These are phyloP conservation scores for Chaetomiaceae sp. DNA, from an alignment of 2,329 filamentous ascomycete genomes.

Conservation along the genomic window DNA sequence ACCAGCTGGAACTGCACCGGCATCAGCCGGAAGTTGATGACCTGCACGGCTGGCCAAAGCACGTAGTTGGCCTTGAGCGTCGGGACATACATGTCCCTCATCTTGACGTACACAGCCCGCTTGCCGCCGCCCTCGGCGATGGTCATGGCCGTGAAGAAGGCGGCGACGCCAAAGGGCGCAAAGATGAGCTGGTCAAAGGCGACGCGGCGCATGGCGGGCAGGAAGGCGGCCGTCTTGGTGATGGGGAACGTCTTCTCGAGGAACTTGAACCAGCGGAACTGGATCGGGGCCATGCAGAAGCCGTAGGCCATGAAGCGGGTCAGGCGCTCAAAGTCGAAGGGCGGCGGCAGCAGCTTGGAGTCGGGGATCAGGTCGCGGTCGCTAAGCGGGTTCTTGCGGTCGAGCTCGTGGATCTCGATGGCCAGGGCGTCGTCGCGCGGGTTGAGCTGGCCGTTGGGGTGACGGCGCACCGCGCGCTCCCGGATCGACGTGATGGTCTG, in stretches of 20 bases:
- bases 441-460: constrained; percentile 49
- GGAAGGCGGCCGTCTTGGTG: constrained; percentile 66
- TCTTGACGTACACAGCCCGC: constrained; percentile 74
- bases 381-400: constrained; percentile 68
- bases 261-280: constrained; percentile 95
- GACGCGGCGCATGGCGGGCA: constrained; percentile 82
- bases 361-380: constrained; percentile 63
- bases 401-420: constrained; percentile 84
- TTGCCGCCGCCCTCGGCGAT: constrained; percentile 86
- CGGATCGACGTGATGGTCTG: constrained; percentile 86
- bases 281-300: constrained; percentile 90
- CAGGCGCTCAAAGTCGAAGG: constrained; percentile 93
- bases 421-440: constrained; percentile 67
- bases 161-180: constrained; percentile 77
- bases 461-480: constrained; percentile 59
- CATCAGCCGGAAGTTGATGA: constrained; percentile 93
- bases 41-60: constrained; percentile 92
- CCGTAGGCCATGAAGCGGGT: constrained; percentile 96
- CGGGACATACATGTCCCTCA: constrained; percentile 88
- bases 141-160: constrained; percentile 96
- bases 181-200: constrained; percentile 91
- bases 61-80: constrained; percentile 94
- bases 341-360: constrained; percentile 61
- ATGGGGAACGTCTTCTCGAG: constrained; percentile 79
- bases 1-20: constrained; percentile 96